Evolutionary conservation across 352 stramenopile species (phyloP).

Genomic region (Globisporangium cederbergense): DNA sequence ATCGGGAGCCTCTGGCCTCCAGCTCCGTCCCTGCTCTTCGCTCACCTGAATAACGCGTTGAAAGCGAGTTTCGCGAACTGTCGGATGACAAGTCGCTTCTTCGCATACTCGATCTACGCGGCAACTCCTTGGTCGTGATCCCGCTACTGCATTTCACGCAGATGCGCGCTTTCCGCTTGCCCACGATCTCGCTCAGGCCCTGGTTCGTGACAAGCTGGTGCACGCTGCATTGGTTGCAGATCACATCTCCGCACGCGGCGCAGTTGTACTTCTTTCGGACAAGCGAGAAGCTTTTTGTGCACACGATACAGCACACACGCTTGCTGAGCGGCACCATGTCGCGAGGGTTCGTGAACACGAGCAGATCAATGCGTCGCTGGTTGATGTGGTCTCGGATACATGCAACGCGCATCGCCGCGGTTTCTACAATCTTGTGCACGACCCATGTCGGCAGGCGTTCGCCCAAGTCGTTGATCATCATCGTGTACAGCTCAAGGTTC

Average conservation of each 20-base stretch:
- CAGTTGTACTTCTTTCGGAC: slow-evolving; percentile 87
- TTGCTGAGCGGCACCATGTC: slow-evolving; percentile 72
- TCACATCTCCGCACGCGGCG: slow-evolving; percentile 73
- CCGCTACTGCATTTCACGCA: slow-evolving; percentile 75
- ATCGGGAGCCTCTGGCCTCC: slow-evolving; percentile 20
- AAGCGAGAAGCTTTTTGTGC: slow-evolving; percentile 80
- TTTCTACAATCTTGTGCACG: slow-evolving; percentile 81
- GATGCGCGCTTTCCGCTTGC: slow-evolving; percentile 73
- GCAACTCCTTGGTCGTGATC: slow-evolving; percentile 49
- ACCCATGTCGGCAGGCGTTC: slow-evolving; percentile 75
- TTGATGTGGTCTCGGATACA: slow-evolving; percentile 78
- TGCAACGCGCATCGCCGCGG: slow-evolving; percentile 66
- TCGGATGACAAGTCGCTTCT: slow-evolving; percentile 26
- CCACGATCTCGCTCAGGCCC: slow-evolving; percentile 38
- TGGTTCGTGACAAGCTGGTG: slow-evolving; percentile 66
- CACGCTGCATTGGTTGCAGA: slow-evolving; percentile 78
- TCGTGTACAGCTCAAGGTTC: slow-evolving; percentile 71
- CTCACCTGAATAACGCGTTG: slow-evolving; percentile 13
- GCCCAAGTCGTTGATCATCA: slow-evolving; percentile 81
- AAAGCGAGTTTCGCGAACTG: slow-evolving; percentile 22
- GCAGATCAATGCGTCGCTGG: slow-evolving; percentile 63
- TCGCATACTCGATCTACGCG: slow-evolving; percentile 37
- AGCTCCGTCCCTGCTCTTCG: slow-evolving; percentile 12
- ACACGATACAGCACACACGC: slow-evolving; percentile 76
- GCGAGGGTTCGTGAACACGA: slow-evolving; percentile 61